Evolutionary conservation across 768 basidiomycete species (phyloP), one percentile per base, ranked within the genome.

Genomic region (Leccinum uliginosum): DNA sequence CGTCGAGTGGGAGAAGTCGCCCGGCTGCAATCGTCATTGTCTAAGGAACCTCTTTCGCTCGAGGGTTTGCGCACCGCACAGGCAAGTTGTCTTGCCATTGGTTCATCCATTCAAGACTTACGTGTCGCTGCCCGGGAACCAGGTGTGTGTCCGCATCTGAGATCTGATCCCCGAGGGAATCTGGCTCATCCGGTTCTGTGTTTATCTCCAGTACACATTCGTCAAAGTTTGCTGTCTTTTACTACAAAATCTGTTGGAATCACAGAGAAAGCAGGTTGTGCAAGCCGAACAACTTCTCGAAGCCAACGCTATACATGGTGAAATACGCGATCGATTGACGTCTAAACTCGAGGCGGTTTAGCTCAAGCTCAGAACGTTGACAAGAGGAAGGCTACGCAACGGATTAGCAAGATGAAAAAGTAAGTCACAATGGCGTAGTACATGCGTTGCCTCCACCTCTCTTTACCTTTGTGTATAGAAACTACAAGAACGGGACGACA

Each of bases 41-140:
- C 59, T 7, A 59, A 61, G 55, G 65, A 59, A 55, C 64, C 56
- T 56, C 67, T 66, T 72, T 78, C 58, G 38, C 67, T 60, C 0
- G 84, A 85, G 46, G 83, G 86, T 51, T 60, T 86, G 53, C 75
- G 73, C 54, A 80, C 80, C 11, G 87, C 87, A 32, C 78, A 87
- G 76, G 87, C 81, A 68, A 61, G 75, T 51, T 40, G 24, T 53
- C 49, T 34, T 27, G 50, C 47, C 23, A 24, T 11, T 30, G 59
- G 54, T 11, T 51, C 9, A 60, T 58, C 5, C 51, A 53, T 24
- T 51, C 14, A 53, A 21, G 21, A 45, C 61, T 64, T 9, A 70
- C 38, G 34, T 10, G 34, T 68, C 66, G 1, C 76, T 77, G 56
- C 77, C 80, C 21, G 75, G 76, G n/a, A 71, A 74, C 57, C 66